Base-by-base conservation (phyloP, 176 grass and related monocot genomes). In the Poa annua region DNA sequence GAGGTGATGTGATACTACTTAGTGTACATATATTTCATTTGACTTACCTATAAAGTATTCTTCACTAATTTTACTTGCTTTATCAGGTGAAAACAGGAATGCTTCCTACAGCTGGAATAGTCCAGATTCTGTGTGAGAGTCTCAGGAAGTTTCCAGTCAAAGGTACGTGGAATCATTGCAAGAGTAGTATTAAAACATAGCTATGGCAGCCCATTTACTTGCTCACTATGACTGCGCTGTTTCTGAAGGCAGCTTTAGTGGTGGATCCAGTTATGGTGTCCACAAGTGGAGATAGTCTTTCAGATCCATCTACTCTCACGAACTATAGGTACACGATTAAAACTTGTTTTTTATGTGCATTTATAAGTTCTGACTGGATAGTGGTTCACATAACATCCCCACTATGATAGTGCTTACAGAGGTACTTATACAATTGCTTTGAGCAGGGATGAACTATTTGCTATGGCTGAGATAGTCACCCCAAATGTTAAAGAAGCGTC, bases 261-360 rank as follows among this genome's bases (percentile, higher is more conserved):
- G 96, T 98, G 65, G 96, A 98, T 95, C 96, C 96, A 47, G 92
- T 98, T 84, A 88, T 98, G 96, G 91, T 98, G 55, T 95, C 96
- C 80, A 98, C 96, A 55, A 95, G 92, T 45, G 96, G 96, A 54
- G 85, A 98, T 84, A 71, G 61, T 52, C 96, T 98, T 85, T 91
- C 91, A 42, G 92, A 75, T 75, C 63, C 89, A 55, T 91, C 91
- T 66, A 90, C 92, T 80, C 68, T 95, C n/a, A 36, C 80, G 65
- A 79, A 45, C 76, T 98, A 90, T 85, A 88, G 93, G 96, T 92
- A 86, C 8, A 25, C 0, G 25, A 25, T 8, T 80, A 50, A 33
- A 49, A 45, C 20, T 62, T 82, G 7, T 75, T 75, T 26, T 39
- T 32, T n/a, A 13, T 81, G 7, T 74, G 57, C 44, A 76, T 53